These are phyloP conservation scores for Ceratocystis lukuohia DNA, from an alignment of 2,329 filamentous ascomycete genomes.

Conservation along the genomic window DNA sequence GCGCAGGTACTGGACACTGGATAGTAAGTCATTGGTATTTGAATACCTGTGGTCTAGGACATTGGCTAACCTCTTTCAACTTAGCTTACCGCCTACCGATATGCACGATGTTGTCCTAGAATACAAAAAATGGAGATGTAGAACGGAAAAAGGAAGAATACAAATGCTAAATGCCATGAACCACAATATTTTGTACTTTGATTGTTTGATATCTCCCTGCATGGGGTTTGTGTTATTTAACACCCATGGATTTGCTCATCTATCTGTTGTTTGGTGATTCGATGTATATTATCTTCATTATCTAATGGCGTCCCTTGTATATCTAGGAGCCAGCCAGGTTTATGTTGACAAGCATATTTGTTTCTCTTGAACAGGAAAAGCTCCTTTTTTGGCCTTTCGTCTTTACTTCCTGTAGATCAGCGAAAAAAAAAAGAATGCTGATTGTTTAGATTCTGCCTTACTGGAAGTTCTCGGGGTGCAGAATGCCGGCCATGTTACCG, in stretches of 20 bases:
- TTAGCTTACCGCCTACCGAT: conserved; percentile 58
- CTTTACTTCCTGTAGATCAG: not conserved
- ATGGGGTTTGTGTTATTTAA: not conserved
- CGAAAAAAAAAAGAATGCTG: not conserved
- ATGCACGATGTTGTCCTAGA: conserved; percentile 57
- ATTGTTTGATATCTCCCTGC: not conserved
- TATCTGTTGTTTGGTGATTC: not conserved
- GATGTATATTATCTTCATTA: conserved; percentile 1
- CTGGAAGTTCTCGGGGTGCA: conserved; percentile 49
- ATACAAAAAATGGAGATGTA: not conserved
- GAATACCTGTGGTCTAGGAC: conserved; percentile 14
- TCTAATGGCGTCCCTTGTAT: not conserved
- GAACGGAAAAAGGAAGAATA: not conserved
- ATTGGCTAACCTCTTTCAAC: conserved; percentile 23
- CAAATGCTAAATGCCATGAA: conserved; percentile 2
- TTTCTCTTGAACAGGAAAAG: not conserved
- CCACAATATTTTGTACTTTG: conserved; percentile 15
- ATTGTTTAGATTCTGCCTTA: conserved; percentile 5
- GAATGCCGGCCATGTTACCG: conserved; percentile 50
- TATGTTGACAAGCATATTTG: conserved; percentile 1
- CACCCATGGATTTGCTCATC: not conserved
- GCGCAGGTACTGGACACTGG: conserved; percentile 78
- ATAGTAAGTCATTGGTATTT: conserved; percentile 37
- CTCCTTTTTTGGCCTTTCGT: not conserved
- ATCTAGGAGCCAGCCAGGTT: not conserved